Conservation (phyloP, 1,284 basidiomycete species). For the Mycosarcoma maydis region DNA sequence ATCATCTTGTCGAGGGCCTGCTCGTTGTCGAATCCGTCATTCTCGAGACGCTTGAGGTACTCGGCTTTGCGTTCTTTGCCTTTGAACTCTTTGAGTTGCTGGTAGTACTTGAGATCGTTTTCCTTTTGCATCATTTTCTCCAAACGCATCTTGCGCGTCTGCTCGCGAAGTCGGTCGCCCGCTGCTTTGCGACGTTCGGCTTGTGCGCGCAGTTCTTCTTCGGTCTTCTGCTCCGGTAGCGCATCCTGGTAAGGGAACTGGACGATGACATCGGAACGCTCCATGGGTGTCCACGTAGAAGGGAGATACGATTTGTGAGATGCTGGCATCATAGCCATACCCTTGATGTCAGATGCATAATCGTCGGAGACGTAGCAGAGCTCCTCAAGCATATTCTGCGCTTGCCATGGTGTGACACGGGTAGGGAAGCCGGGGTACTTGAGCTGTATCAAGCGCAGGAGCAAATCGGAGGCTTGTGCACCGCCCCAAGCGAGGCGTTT, state of each 20-base stretch:
- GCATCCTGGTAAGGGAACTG: conserved; percentile 59
- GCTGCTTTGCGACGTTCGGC: conserved; percentile 85
- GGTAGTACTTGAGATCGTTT: conserved; percentile 79
- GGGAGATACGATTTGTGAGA: conserved; percentile 80
- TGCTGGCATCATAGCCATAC: conserved; percentile 65
- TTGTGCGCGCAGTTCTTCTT: conserved; percentile 83
- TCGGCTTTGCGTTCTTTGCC: conserved; percentile 78
- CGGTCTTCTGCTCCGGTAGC: conserved; percentile 83
- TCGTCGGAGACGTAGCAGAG: conserved; percentile 86
- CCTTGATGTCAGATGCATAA: conserved; percentile 76
- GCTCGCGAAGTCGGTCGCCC: conserved; percentile 86
- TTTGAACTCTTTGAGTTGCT: conserved; percentile 75
- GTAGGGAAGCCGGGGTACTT: conserved; percentile 90
- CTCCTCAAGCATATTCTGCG: conserved; percentile 85
- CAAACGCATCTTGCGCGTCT: conserved; percentile 84
- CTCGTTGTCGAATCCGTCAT: conserved; percentile 78
- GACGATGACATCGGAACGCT: conserved; percentile 70
- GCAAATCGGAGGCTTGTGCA: conserved; percentile 86
- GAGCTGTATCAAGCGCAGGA: conserved; percentile 90
- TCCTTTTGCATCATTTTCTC: conserved; percentile 81
- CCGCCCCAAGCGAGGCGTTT: conserved; percentile 89
- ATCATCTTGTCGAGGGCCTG: conserved; percentile 76
- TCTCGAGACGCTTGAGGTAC: conserved; percentile 72
- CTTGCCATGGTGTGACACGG: conserved; percentile 71
- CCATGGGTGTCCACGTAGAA: conserved; percentile 43